Evolutionary conservation across 1,284 basidiomycete species (phyloP), one percentile per base, ranked within the genome.

Genomic region (Ganoderma lingzhi): DNA sequence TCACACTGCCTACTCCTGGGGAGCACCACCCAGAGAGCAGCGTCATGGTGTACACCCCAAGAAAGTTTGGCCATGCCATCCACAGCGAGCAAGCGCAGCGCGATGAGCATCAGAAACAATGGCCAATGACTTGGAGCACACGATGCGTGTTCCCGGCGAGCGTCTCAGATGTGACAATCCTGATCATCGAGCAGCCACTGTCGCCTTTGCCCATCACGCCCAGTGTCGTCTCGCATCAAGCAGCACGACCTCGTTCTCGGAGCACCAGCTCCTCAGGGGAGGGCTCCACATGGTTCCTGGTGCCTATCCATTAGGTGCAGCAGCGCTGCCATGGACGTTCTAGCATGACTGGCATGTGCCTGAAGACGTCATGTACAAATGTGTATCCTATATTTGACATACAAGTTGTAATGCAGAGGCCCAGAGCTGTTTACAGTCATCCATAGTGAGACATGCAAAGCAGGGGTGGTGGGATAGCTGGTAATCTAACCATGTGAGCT

Each of bases 331-430:
- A 10, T 90, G 88, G 88, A 85, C 88, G 80, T 83, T 87, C 70
- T 85, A 87, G 60, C 89, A 92, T 76, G 93, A 95, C 74, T 14
- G 41, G 41, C 91, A 94, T 78, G 84, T 90, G 19, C 82, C 89
- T 2, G 89, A 93, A 56, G 97, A 99, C 76, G 93, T 98, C 63
- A 89, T 93, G 1, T 96, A 95, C 84, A 98, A 97, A 9, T 41
- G 6, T 2, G 2, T 41, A 41, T 41, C 9, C 41, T 41, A 41
- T 14, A 41, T 10, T 41, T 41, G 41, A 41, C 8, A 41, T 14
- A 41, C 41, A 41, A 41, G 6, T 41, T 41, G 41, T 41, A 41
- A 41, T 9, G 41, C 41, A 12, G 41, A 6, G 2, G 12, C 12
- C 41, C 41, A 41, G 12, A 41, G 41, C 41, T 41, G 41, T 41